These are phyloP conservation scores for Euphorbia tirucalli DNA, from an alignment of 345 rosid genomes.

Conservation along the genomic window DNA sequence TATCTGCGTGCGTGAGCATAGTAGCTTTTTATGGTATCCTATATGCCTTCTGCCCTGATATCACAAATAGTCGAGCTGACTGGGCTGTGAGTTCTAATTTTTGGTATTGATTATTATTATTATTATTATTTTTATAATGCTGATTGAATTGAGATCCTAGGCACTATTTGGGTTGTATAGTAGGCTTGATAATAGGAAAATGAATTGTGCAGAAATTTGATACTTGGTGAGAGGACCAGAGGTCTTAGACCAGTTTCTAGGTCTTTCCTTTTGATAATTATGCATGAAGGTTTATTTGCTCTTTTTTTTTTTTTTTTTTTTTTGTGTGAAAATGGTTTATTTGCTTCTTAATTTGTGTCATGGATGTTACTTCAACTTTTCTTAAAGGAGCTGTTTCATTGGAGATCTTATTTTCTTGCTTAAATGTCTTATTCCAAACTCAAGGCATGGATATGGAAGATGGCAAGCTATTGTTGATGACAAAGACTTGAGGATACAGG, in stretches of 20 bases:
- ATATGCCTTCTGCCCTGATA: background rate
- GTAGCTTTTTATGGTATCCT: background rate
- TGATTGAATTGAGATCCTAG: background rate
- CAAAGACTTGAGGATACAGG: slow-evolving; percentile 81
- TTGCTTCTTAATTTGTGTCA: background rate
- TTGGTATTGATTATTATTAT: background rate
- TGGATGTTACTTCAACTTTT: background rate
- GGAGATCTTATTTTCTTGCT: slow-evolving; percentile 13
- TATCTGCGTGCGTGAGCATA: background rate
- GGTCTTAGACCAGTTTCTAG: background rate
- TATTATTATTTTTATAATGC: background rate
- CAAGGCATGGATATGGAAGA: slow-evolving; percentile 98
- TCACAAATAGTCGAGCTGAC: slow-evolving; percentile 1
- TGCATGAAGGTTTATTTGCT: background rate
- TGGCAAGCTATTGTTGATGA: slow-evolving; percentile 99
- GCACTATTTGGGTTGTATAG: background rate
- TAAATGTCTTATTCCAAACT: slow-evolving; percentile 5
- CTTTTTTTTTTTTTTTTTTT: too few species aligned
- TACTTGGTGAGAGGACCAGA: background rate
- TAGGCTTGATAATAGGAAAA: background rate
- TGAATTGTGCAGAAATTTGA: background rate
- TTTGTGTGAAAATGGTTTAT: too few species aligned
- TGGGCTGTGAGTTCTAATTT: background rate
- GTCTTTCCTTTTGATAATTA: background rate
- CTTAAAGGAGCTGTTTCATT: background rate